Percentiles rank a stretch among this genome's conserved stretches.
Conservation (phyloP, 73 alveolate species). For the Effrenium voratum region DNA sequence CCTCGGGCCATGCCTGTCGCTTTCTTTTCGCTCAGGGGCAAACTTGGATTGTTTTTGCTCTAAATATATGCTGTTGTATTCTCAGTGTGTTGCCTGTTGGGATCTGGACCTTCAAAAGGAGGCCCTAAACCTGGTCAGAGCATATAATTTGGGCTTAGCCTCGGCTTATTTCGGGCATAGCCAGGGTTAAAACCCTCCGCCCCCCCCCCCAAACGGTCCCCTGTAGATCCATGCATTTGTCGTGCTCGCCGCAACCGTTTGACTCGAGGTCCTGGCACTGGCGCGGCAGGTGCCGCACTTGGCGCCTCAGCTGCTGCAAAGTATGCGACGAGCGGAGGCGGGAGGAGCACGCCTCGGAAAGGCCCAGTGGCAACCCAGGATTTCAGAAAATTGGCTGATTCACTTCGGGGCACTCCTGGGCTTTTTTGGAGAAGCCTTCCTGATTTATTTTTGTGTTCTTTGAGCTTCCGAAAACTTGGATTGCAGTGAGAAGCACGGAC, state of each 20-base stretch:
- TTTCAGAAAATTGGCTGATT: too few relatives aligned
- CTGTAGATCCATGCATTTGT: not conserved
- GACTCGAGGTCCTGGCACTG: not conserved
- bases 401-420: too few relatives aligned
- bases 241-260: not conserved
- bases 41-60: not conserved
- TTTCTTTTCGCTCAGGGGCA: not conserved
- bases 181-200: not conserved
- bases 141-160: not conserved
- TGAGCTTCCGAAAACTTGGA: not conserved
- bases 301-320: slow-evolving; percentile 21
- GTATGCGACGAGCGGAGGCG: slow-evolving; percentile 12
- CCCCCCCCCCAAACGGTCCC: not conserved
- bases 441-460: not conserved
- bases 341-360: too few relatives aligned
- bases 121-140: not conserved
- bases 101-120: not conserved
- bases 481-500: not conserved
- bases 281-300: slow-evolving; percentile 1
- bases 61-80: not conserved
- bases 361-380: too few relatives aligned
- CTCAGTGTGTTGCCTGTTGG: not conserved
- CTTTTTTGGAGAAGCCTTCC: not conserved
- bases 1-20: not conserved
- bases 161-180: not conserved